Base-by-base conservation (phyloP, 83 land plant genomes). In the Picea engelmannii region DNA sequence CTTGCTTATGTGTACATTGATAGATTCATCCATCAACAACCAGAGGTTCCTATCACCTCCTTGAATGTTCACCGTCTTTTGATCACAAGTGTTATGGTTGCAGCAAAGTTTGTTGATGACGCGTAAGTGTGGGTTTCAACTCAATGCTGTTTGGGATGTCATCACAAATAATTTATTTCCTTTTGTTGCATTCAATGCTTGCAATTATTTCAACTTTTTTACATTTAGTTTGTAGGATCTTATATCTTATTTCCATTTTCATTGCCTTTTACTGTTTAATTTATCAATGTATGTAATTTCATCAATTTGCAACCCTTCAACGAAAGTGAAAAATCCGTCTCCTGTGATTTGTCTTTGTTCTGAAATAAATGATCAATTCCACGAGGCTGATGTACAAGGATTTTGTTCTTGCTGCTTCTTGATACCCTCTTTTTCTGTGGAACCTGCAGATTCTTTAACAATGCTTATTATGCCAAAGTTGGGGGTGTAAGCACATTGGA, bases 81-180 rank as follows among this genome's bases (percentile, higher is more conserved):
- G 15, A 88, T 93, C 79, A 93, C 95, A n/a, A 89, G 95, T 77
- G 84, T 93, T 13, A 87, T 91, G 87, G 82, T 93, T 7, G 95
- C 95, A 7, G 95, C 95, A 35, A 93, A 93, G 62, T 93, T 91
- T 78, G 81, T 91, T 27, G 95, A 93, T 85, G 93, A 93, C 82
- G 87, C 86, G 95, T 93, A 88, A 93, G 93, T 59, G 12, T 66
- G 25, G 68, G 25, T 66, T 66, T 24, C 12, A 66, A 21, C 25
- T 24, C 25, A 24, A 21, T 66, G 21, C 12, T 66, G 24, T 66
- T 66, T 24, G 12, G 25, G 68, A 7, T 66, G 68, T n/a, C 68
- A n/a, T n/a, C 21, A 66, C 12, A 10, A 66, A 66, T 18, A 66
- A 66, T n/a, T 66, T 24, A 24, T 21, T 66, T 23, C 25, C 3